A percentile compares a stretch with the other conserved stretches of the same genome.
These are phyloP conservation scores for Backusella sp. DNA, from an alignment of 192 early-diverging fungal species.

Conservation along the genomic window DNA sequence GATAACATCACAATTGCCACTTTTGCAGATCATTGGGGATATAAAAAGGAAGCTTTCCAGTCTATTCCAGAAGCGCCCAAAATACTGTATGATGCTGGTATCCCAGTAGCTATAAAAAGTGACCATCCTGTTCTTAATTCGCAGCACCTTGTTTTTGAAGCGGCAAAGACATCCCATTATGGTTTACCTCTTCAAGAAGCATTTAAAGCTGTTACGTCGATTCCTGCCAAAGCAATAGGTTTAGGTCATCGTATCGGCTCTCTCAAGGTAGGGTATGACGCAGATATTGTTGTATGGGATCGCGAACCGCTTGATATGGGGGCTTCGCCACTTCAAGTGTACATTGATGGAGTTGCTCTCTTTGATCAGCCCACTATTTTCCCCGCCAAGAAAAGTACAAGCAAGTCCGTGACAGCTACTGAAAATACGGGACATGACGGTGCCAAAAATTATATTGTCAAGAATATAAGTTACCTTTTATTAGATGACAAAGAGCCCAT, in stretches of 20 bases:
- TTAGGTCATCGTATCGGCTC: constrained; percentile 65
- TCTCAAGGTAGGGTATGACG: constrained; percentile 68
- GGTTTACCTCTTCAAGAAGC: constrained; percentile 60
- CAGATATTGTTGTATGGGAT: constrained; percentile 81
- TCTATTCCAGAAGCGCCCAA: constrained; percentile 55
- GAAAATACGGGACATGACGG: not conserved
- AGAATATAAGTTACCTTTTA: not conserved
- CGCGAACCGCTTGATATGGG: constrained; percentile 66
- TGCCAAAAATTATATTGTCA: not conserved
- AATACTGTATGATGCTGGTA: constrained; percentile 64
- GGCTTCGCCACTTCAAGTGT: constrained; percentile 73
- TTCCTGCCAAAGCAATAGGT: constrained; percentile 70
- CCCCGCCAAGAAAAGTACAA: constrained; percentile 19
- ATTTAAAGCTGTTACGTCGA: constrained; percentile 65
- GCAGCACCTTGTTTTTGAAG: constrained; percentile 75
- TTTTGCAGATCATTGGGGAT: constrained; percentile 65
- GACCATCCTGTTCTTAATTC: constrained; percentile 80
- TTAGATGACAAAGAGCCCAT: not conserved
- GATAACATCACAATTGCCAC: constrained; percentile 70
- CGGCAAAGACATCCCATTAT: constrained; percentile 71
- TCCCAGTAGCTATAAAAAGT: constrained; percentile 72
- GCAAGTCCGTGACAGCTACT: constrained; percentile 4
- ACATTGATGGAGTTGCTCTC: constrained; percentile 67
- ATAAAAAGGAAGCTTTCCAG: constrained; percentile 78
- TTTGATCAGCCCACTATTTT: constrained; percentile 38